Evolutionary conservation across 2,329 filamentous ascomycete species (phyloP).

Genomic region (Pezicula neosporulosa): DNA sequence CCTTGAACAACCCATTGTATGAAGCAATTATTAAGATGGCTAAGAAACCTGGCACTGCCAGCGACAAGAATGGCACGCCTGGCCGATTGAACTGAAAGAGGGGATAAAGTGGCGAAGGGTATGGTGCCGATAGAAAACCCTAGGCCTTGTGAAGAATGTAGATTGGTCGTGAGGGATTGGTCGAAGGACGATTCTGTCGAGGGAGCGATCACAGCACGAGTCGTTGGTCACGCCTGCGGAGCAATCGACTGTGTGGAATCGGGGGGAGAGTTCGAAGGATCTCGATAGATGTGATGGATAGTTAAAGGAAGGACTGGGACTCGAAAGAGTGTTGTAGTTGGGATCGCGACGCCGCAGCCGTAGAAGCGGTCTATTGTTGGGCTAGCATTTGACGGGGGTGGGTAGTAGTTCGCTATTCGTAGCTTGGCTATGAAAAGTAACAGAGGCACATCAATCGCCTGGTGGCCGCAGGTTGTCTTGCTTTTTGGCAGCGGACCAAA

Average conservation of each 20-base stretch:
- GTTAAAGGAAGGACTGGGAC: background rate
- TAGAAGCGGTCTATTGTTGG: background rate
- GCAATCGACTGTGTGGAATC: slow-evolving; percentile 35
- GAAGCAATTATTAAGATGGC: slow-evolving; percentile 9
- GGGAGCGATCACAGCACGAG: slow-evolving; percentile 30
- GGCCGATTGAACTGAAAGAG: slow-evolving; percentile 9
- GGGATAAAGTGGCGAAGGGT: slow-evolving; percentile 2
- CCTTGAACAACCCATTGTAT: slow-evolving; percentile 63
- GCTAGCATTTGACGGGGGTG: background rate
- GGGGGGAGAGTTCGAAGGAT: background rate
- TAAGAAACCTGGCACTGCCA: slow-evolving; percentile 16
- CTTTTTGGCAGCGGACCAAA: too few species aligned
- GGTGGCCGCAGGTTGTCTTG: too few species aligned
- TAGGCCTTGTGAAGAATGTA: slow-evolving; percentile 13
- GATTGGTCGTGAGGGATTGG: slow-evolving; percentile 28
- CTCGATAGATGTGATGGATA: background rate
- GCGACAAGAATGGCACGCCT: slow-evolving; percentile 11
- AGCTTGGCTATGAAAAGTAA: background rate
- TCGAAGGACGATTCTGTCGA: slow-evolving; percentile 25
- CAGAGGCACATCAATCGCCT: too few species aligned
- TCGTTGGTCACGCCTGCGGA: slow-evolving; percentile 48
- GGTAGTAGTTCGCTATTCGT: background rate
- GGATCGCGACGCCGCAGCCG: background rate
- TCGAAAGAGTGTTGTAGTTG: background rate
- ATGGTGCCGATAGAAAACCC: slow-evolving; percentile 12